phyloP scores from a whole-genome alignment of 1,284 basidiomycete genomes.

The Moniliophthora roreri region DNA sequence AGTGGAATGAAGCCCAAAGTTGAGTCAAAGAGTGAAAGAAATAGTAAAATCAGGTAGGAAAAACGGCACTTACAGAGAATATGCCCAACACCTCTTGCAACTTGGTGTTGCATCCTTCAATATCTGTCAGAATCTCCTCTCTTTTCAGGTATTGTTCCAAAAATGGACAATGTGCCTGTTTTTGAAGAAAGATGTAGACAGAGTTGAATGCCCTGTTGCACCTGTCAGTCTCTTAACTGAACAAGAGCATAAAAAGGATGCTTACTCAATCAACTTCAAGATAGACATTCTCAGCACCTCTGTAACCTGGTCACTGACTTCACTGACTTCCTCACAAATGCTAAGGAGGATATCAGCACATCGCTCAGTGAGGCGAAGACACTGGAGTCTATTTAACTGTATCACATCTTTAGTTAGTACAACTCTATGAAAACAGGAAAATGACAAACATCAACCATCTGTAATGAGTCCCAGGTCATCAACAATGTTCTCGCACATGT shows the following conservation, averaged over 20 bases:
- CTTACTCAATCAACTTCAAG: constrained; percentile 50
- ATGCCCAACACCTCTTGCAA: constrained; percentile 55
- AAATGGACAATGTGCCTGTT: constrained; percentile 67
- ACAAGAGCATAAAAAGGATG: constrained; percentile 12
- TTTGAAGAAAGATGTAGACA: constrained; percentile 54
- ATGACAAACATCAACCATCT: constrained; percentile 57
- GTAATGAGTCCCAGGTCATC: constrained; percentile 60
- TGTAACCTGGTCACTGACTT: constrained; percentile 35
- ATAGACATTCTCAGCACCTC: constrained; percentile 35
- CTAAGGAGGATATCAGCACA: constrained; percentile 45
- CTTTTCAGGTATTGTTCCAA: constrained; percentile 77
- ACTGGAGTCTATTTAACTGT: constrained; percentile 57
- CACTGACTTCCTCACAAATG: constrained; percentile 40
- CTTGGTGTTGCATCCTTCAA: constrained; percentile 50
- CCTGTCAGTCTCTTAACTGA: constrained; percentile 2
- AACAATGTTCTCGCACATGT: constrained; percentile 52
- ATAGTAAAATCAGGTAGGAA: too few relatives aligned
- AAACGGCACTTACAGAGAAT: constrained; percentile 60
- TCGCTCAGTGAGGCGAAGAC: constrained; percentile 44
- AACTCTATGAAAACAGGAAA: constrained; percentile 2
- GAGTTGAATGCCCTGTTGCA: constrained; percentile 39
- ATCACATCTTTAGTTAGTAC: background rate
- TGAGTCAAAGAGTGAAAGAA: background rate
- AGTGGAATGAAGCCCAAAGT: too few relatives aligned
- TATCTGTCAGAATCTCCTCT: constrained; percentile 63